A percentile compares a stretch with the other conserved stretches of the same genome.
These are phyloP conservation scores for Crithidia fasciculata DNA, from an alignment of 208 protist species.

Conservation along the genomic window DNA sequence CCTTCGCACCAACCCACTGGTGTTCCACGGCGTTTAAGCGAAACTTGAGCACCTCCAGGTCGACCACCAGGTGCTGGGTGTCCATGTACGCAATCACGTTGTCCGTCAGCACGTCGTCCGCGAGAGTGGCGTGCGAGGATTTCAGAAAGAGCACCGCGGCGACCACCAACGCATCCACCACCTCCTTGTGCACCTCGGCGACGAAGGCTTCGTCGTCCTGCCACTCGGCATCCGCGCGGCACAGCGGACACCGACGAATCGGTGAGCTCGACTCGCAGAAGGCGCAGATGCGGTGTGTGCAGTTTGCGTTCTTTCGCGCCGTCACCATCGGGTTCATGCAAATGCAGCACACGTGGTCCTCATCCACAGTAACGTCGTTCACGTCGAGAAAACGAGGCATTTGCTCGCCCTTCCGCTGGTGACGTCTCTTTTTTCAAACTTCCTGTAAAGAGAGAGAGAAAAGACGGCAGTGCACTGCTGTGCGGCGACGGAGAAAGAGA, in stretches of 20 bases:
- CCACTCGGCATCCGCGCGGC: slow-evolving; percentile 19
- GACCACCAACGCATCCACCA: slow-evolving; percentile 15
- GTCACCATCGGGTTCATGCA: slow-evolving; percentile 15
- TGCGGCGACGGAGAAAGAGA: no score
- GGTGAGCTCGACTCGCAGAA: background rate
- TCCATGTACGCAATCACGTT: slow-evolving; percentile 14
- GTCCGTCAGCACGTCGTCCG: slow-evolving; percentile 1
- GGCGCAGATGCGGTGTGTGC: slow-evolving; percentile 13
- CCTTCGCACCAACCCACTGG: background rate
- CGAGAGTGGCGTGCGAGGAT: background rate
- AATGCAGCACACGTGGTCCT: slow-evolving; percentile 17
- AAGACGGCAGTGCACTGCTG: background rate
- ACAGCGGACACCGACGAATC: slow-evolving; percentile 22
- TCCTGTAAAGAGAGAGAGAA: background rate
- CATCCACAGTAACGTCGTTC: slow-evolving; percentile 7
- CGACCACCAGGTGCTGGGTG: slow-evolving; percentile 3
- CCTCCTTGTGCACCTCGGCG: slow-evolving; percentile 7
- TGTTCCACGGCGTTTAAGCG: slow-evolving; percentile 7
- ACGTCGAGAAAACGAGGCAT: slow-evolving; percentile 5
- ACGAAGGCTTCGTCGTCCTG: slow-evolving; percentile 2
- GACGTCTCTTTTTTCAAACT: background rate
- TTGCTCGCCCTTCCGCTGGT: background rate
- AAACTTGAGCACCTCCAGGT: slow-evolving; percentile 16
- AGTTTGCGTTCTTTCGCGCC: slow-evolving; percentile 8
- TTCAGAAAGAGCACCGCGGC: background rate